These are phyloP conservation scores for Cryptosporidium tyzzeri DNA, from an alignment of 169 alveolate genomes.

Conservation along the genomic window DNA sequence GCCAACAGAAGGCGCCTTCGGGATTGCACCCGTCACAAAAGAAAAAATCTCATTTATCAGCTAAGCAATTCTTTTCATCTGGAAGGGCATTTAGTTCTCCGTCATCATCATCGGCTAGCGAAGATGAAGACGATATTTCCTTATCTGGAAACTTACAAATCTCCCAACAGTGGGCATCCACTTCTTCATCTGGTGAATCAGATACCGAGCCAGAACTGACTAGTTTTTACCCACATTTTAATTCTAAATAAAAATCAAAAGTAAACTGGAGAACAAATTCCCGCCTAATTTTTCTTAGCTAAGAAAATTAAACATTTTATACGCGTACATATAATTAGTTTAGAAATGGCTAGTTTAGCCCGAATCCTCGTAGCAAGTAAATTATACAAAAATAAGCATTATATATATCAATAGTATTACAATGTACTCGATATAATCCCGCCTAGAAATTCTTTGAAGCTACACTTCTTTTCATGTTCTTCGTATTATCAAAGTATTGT, in stretches of 20 bases:
- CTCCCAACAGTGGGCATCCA: constrained; percentile 69
- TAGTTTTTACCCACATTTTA: constrained; percentile 70
- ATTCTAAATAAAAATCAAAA: constrained; percentile 35
- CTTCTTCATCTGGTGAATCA: constrained; percentile 68
- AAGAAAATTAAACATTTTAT: background rate
- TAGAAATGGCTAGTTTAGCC: background rate
- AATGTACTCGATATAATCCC: no score
- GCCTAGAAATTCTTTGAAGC: background rate
- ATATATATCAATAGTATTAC: no score
- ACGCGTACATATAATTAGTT: background rate
- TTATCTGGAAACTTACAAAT: constrained; percentile 48
- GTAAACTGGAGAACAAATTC: background rate
- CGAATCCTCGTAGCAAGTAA: background rate
- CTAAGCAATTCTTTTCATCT: constrained; percentile 70
- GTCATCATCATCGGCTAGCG: constrained; percentile 35
- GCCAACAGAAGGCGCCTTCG: constrained; percentile 9
- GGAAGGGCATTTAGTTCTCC: constrained; percentile 73
- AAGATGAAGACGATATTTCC: constrained; percentile 46
- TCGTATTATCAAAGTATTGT: no score
- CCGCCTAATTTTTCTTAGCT: background rate
- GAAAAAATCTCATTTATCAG: constrained; percentile 54
- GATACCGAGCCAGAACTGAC: constrained; percentile 72
- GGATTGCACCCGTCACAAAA: constrained; percentile 1
- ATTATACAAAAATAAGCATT: background rate
- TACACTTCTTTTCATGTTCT: background rate